Conservation (phyloP, 441 rosid species). For the Biscutella laevigata region DNA sequence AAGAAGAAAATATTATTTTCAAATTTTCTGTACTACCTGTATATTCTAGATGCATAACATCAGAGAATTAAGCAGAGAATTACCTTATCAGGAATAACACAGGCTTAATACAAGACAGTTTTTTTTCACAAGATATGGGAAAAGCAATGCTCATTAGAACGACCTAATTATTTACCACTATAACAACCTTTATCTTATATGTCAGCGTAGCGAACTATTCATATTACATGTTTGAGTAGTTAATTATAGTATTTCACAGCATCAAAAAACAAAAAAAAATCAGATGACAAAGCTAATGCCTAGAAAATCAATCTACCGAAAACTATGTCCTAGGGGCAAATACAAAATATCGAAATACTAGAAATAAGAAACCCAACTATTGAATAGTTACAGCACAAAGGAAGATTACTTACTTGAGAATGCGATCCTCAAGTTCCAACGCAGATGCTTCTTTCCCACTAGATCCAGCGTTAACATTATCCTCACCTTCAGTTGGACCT, state of each 20-base stretch:
- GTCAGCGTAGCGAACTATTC: too few species aligned
- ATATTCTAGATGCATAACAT: neutral
- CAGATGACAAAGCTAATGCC: neutral
- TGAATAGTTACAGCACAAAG: neutral
- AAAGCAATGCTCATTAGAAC: neutral
- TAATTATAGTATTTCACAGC: neutral
- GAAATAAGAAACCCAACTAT: neutral
- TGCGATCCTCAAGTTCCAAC: constrained; percentile 47
- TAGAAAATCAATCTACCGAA: neutral
- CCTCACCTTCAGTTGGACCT: constrained; percentile 32
- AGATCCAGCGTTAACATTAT: constrained; percentile 27
- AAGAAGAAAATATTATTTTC: neutral
- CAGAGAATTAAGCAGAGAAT: neutral
- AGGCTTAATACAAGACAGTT: neutral
- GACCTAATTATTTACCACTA: neutral
- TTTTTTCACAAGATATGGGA: neutral
- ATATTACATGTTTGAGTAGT: too few species aligned
- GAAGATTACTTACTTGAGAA: constrained; percentile 47
- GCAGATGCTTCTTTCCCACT: constrained; percentile 32
- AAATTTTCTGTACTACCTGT: neutral
- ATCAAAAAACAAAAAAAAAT: constrained; percentile 1
- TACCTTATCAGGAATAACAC: neutral
- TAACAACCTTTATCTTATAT: neutral
- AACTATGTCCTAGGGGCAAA: neutral
- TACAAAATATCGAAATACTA: neutral